Conservation (phyloP, 306 rosid genomes). For the Vigna reflexopilosa region DNA sequence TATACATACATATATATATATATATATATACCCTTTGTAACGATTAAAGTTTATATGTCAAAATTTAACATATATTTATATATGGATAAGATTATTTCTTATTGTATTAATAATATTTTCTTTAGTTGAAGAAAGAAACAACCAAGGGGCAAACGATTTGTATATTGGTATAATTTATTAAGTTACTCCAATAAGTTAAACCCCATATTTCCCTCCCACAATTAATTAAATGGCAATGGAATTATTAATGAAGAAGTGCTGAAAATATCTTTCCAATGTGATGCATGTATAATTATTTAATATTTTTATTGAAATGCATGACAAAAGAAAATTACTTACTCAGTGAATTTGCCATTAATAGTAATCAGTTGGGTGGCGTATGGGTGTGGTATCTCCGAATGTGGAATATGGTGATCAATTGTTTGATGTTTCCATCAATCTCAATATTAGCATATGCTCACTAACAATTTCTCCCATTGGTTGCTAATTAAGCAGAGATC, state of each 20-base stretch:
- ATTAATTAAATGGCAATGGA: background rate
- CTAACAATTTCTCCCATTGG: background rate
- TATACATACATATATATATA: no score
- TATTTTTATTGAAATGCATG: slow-evolving; percentile 1
- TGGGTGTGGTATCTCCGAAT: slow-evolving; percentile 33
- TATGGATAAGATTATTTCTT: background rate
- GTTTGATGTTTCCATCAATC: no score
- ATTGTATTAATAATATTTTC: background rate
- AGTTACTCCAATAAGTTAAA: background rate
- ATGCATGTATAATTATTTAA: slow-evolving; percentile 14
- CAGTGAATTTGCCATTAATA: slow-evolving; percentile 7
- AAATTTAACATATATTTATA: background rate
- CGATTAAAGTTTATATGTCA: background rate
- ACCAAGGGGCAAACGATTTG: background rate
- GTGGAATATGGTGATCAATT: no score
- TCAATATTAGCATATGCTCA: background rate
- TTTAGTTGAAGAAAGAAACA: background rate
- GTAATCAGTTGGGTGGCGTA: slow-evolving; percentile 24
- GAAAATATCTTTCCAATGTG: slow-evolving; percentile 27
- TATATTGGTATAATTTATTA: background rate
- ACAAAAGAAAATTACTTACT: slow-evolving; percentile 25
- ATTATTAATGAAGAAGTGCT: background rate
- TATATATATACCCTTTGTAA: no score
- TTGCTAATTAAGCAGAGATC: background rate
- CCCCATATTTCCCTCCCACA: background rate